Evolutionary conservation across 139 green algal genomes (phyloP).

Genomic region (Chlamydomonas applanata): DNA sequence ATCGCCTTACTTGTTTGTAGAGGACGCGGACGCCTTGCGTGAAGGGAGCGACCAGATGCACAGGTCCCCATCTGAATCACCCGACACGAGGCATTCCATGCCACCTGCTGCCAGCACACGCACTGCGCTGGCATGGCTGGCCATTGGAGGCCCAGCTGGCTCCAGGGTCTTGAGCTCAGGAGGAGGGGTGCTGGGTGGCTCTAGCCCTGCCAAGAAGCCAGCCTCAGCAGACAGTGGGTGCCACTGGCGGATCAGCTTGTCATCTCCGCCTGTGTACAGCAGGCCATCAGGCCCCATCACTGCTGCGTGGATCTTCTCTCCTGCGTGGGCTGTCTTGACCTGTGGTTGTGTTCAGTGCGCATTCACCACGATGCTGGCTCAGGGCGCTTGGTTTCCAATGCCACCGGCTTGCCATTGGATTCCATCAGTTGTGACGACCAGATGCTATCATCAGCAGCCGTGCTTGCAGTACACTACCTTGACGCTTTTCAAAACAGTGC

Average conservation of each 20-base stretch:
- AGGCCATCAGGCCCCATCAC: not conserved
- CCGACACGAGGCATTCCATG: not conserved
- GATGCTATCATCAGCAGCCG: too few species aligned
- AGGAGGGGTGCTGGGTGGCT: not conserved
- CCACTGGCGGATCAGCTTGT: constrained; percentile 9
- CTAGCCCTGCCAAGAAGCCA: not conserved
- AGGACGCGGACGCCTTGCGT: too few species aligned
- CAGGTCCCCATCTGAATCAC: not conserved
- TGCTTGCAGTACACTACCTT: too few species aligned
- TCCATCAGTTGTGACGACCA: too few species aligned
- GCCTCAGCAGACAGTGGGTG: not conserved
- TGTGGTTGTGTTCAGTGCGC: not conserved
- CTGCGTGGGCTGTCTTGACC: constrained; percentile 2
- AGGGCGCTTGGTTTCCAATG: too few species aligned
- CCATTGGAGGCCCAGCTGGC: not conserved
- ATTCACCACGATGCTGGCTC: too few species aligned
- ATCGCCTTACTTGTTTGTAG: too few species aligned
- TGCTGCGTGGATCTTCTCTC: constrained; percentile 3
- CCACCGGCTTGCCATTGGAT: too few species aligned
- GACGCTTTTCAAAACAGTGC: too few species aligned
- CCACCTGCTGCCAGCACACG: not conserved
- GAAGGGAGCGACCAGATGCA: not conserved
- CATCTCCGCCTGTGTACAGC: constrained; percentile 5
- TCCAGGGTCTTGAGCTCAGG: not conserved
- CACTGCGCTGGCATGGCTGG: not conserved